phyloP scores from a whole-genome alignment of 2,329 filamentous ascomycete species.

The Colletotrichum graminicola region DNA sequence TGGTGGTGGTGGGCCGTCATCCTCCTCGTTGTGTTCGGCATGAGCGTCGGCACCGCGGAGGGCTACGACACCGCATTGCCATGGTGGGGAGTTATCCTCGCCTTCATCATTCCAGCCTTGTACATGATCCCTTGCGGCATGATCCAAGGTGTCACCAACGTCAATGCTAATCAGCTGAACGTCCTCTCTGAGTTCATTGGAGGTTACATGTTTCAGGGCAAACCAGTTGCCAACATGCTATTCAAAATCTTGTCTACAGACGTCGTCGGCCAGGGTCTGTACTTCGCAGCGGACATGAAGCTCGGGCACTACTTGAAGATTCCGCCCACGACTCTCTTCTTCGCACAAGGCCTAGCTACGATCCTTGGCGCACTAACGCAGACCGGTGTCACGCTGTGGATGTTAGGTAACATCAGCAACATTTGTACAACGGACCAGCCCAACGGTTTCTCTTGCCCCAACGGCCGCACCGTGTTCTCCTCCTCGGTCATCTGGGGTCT shows the following conservation, averaged over 20 bases:
- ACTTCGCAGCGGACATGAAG: slow-evolving; percentile 63
- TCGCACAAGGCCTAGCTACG: slow-evolving; percentile 69
- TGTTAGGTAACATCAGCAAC: slow-evolving; percentile 59
- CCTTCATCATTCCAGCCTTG: slow-evolving; percentile 56
- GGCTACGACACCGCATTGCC: slow-evolving; percentile 66
- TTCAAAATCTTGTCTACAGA: slow-evolving; percentile 45
- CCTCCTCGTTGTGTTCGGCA: slow-evolving; percentile 56
- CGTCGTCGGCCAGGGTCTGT: slow-evolving; percentile 51
- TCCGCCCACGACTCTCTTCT: slow-evolving; percentile 69
- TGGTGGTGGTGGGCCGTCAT: slow-evolving; percentile 68
- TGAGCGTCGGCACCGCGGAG: slow-evolving; percentile 54
- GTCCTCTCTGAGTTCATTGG: slow-evolving; percentile 36
- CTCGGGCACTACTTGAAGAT: slow-evolving; percentile 66
- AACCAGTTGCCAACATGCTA: slow-evolving; percentile 53
- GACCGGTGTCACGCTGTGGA: slow-evolving; percentile 50
- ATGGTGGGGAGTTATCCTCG: slow-evolving; percentile 67
- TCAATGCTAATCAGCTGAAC: slow-evolving; percentile 57
- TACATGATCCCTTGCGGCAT: slow-evolving; percentile 65
- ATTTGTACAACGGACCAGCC: slow-evolving; percentile 64
- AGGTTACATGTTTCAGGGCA: slow-evolving; percentile 63
- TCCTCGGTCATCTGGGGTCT: slow-evolving; percentile 73
- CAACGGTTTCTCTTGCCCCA: slow-evolving; percentile 68
- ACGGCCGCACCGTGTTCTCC: slow-evolving; percentile 71
- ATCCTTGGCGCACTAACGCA: slow-evolving; percentile 55
- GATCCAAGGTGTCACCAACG: slow-evolving; percentile 57